Evolutionary conservation across 768 basidiomycete species (phyloP).

Genomic region (Psilocybe sp.): DNA sequence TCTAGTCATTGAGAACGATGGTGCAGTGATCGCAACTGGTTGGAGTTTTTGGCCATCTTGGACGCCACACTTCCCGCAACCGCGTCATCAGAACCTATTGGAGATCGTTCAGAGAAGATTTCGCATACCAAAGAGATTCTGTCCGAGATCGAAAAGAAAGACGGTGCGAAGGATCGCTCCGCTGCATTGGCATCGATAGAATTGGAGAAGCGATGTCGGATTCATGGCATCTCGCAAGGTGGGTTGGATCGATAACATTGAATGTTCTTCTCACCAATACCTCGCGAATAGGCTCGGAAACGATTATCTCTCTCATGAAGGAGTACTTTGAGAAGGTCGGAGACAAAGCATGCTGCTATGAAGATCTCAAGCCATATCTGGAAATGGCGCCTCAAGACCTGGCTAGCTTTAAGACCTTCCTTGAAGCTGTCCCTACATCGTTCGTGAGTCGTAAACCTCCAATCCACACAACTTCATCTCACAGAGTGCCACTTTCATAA

Average conservation of each 20-base stretch:
- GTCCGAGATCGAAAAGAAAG: constrained; percentile 51
- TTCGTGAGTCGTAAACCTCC: constrained; percentile 39
- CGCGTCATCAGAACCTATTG: constrained; percentile 16
- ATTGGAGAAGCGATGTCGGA: constrained; percentile 58
- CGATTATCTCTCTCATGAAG: constrained; percentile 49
- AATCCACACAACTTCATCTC: background rate
- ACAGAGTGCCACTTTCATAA: background rate
- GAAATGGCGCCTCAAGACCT: constrained; percentile 45
- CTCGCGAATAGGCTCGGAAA: constrained; percentile 36
- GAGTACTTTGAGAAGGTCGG: constrained; percentile 72
- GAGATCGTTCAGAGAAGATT: constrained; percentile 29
- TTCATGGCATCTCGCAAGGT: constrained; percentile 50
- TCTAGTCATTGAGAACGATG: constrained; percentile 2
- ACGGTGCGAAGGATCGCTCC: constrained; percentile 73
- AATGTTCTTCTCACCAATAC: background rate
- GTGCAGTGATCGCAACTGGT: constrained; percentile 78
- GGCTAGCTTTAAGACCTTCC: constrained; percentile 50
- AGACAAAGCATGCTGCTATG: constrained; percentile 83
- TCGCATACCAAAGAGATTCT: constrained; percentile 48
- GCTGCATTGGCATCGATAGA: constrained; percentile 74
- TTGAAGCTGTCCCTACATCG: constrained; percentile 43
- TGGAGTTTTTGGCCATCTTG: constrained; percentile 74
- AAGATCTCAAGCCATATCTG: constrained; percentile 76
- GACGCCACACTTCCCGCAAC: constrained; percentile 59
- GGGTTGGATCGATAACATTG: constrained; percentile 1